A percentile compares a stretch with the other conserved stretches of the same genome.
Evolutionary conservation across 306 rosid species (phyloP).

Genomic region (Dryas drummondii): DNA sequence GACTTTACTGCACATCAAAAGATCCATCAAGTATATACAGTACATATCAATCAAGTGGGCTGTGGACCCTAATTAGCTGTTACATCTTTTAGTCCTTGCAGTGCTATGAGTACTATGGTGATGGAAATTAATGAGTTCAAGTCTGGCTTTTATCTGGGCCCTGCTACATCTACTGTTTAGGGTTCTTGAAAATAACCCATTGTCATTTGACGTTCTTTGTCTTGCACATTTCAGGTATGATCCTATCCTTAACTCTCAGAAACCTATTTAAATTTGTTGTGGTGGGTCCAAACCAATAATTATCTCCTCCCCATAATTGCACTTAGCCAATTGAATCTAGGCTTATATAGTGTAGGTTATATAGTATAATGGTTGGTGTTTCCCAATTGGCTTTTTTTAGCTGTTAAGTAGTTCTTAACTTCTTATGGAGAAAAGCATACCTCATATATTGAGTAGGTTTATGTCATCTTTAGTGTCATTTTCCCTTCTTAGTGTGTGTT

Average conservation of each 20-base stretch:
- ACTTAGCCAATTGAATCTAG: background rate
- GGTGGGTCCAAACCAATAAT: slow-evolving; percentile 13
- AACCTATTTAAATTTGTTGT: slow-evolving; percentile 1
- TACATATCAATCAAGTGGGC: slow-evolving; percentile 24
- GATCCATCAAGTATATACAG: slow-evolving; percentile 16
- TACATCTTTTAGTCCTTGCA: slow-evolving; percentile 32
- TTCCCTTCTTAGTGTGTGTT: background rate
- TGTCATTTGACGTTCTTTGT: slow-evolving; percentile 22
- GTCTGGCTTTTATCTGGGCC: slow-evolving; percentile 20
- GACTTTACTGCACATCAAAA: slow-evolving; percentile 17
- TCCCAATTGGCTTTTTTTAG: background rate
- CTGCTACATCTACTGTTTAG: slow-evolving; percentile 31
- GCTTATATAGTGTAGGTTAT: slow-evolving; percentile 17
- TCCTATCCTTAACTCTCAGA: slow-evolving; percentile 22
- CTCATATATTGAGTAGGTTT: background rate
- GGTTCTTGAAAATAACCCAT: slow-evolving; percentile 12
- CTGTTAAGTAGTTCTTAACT: background rate
- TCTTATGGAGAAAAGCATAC: background rate
- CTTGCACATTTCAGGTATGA: slow-evolving; percentile 26
- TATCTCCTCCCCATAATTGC: slow-evolving; percentile 14
- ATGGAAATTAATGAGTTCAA: background rate
- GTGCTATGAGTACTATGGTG: background rate
- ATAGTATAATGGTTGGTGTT: background rate
- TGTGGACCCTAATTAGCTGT: slow-evolving; percentile 16
- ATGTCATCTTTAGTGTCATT: slow-evolving; percentile 14